Evolutionary conservation across 2,329 filamentous ascomycete genomes (phyloP).

Genomic region (Celoporthe dispersa): DNA sequence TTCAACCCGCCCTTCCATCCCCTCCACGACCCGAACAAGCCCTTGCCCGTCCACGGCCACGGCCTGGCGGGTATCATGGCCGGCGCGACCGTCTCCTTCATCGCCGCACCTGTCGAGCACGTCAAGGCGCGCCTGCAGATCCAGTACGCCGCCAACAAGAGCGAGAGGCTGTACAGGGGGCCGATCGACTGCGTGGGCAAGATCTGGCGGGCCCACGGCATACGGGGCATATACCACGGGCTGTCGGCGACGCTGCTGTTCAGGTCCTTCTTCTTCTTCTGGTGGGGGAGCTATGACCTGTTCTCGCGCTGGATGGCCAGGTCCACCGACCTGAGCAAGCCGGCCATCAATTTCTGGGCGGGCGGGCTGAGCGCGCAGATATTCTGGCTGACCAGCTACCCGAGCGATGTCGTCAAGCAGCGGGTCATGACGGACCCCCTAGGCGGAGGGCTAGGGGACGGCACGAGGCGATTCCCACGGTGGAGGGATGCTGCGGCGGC

Average conservation of each 20-base stretch:
- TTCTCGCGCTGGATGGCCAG: constrained; percentile 71
- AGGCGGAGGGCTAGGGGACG: constrained; percentile 70
- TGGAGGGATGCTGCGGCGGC: constrained; percentile 82
- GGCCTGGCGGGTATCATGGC: constrained; percentile 86
- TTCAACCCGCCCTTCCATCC: constrained; percentile 61
- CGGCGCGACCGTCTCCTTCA: constrained; percentile 87
- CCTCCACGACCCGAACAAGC: constrained; percentile 41
- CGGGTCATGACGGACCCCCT: constrained; percentile 95
- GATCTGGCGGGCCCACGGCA: constrained; percentile 71
- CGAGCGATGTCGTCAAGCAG: constrained; percentile 93
- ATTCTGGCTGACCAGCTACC: constrained; percentile 93
- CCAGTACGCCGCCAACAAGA: constrained; percentile 83
- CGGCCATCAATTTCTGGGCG: constrained; percentile 95
- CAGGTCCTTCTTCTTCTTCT: constrained; percentile 93
- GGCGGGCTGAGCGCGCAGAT: constrained; percentile 90
- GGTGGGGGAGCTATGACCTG: constrained; percentile 96
- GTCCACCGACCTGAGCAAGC: constrained; percentile 72
- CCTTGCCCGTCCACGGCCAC: constrained; percentile 78
- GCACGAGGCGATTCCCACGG: constrained; percentile 67
- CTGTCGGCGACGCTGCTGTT: constrained; percentile 85
- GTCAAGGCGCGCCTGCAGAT: constrained; percentile 88
- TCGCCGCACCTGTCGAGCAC: constrained; percentile 93
- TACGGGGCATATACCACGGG: constrained; percentile 84
- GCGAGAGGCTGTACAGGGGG: constrained; percentile 78
- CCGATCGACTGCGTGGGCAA: constrained; percentile 83